phyloP scores from a whole-genome alignment of 2,329 filamentous ascomycete species.

The Exutisphaerella laricina region DNA sequence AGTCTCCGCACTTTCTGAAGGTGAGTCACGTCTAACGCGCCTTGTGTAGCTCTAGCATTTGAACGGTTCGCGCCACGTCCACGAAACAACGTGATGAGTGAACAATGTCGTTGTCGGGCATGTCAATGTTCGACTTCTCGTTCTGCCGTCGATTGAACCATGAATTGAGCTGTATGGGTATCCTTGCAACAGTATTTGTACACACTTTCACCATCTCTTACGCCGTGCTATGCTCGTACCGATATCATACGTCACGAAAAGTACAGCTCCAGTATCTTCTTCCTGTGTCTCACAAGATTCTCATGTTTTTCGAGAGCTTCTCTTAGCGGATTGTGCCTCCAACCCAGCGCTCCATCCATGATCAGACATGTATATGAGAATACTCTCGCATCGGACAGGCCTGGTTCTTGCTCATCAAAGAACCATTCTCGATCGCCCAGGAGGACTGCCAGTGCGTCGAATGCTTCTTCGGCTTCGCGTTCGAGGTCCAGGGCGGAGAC shows the following conservation, averaged over 20 bases:
- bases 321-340: constrained; percentile 58
- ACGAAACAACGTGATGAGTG: constrained; percentile 3
- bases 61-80: constrained; percentile 3
- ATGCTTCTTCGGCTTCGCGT: constrained; percentile 56
- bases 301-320: constrained; percentile 52
- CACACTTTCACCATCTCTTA: neutral
- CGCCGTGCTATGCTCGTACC: constrained; percentile 5
- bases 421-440: constrained; percentile 58
- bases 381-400: constrained; percentile 78
- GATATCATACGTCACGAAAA: constrained; percentile 32
- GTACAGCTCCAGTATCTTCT: constrained; percentile 51
- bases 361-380: constrained; percentile 87
- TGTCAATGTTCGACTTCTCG: too few species aligned
- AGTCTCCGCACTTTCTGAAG: constrained; percentile 5
- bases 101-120: too few species aligned
- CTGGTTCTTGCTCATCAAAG: constrained; percentile 54
- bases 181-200: constrained; percentile 1
- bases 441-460: constrained; percentile 55
- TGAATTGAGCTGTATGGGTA: constrained; percentile 5
- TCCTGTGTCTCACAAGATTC: constrained; percentile 61
- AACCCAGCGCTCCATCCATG: constrained; percentile 57
- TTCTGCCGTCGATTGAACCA: neutral
- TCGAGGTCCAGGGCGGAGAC: constrained; percentile 49
- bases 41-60: neutral
- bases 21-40: constrained; percentile 10